Evolutionary conservation across 768 basidiomycete species (phyloP), one percentile per base, ranked within the genome.

Genomic region (Hemileccinum impolitum): DNA sequence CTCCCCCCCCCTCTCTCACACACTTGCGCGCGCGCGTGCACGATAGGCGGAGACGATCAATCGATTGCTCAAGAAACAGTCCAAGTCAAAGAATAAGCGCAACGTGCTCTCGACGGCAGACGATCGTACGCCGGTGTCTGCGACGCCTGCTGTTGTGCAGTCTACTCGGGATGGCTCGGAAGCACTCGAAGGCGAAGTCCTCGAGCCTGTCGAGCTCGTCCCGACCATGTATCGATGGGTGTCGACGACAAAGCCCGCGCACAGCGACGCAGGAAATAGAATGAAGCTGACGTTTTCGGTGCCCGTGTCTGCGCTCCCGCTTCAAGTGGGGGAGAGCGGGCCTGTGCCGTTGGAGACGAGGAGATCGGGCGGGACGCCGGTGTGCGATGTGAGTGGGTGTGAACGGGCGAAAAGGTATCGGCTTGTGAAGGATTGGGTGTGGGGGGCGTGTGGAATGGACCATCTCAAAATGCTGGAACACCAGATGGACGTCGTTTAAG

Each of bases 21-120:
- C n/a, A n/a, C n/a, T n/a, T n/a, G n/a, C n/a, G n/a, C n/a, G n/a
- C n/a, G n/a, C n/a, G n/a, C n/a, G n/a, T n/a, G n/a, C n/a, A n/a
- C n/a, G n/a, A n/a, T n/a, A 89, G 80, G 82, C 82, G 19, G 91
- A 93, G 59, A 93, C 91, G 0, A 93, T 94, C 65, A 92, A 92
- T 58, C 84, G 91, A 23, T 75, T 94, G 13, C 77, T 94, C 43
- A 90, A 90, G 65, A 93, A 92, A 66, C 89, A 90, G 61, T 82
- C 84, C 15, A 78, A 84, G 10, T 75, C 85, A 3, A 77, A 79
- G 38, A 79, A 75, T 43, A 85, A 80, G 55, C 79, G 82, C 11
- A 76, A 72, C n/a, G 73, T 66, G 0, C 55, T 73, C n/a, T n/a
- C n/a, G n/a, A n/a, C n/a, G n/a, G n/a, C n/a, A 0, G 79, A 80